These are phyloP conservation scores for Neurospora pannonica DNA, from an alignment of 495 filamentous ascomycete species.

Conservation along the genomic window DNA sequence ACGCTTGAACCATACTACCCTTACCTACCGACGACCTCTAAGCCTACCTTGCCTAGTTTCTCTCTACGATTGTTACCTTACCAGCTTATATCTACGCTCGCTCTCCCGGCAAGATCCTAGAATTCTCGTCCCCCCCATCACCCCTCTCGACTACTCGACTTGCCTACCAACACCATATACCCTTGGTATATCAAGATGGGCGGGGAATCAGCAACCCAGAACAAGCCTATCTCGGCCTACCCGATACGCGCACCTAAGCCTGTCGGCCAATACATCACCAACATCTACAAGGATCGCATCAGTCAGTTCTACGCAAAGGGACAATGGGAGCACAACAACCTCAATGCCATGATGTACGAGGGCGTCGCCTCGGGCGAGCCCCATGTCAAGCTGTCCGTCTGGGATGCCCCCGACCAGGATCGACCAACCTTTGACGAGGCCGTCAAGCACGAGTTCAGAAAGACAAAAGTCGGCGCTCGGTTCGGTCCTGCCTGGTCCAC, in stretches of 20 bases:
- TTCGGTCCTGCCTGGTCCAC: slow-evolving; percentile 97
- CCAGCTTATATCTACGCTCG: not conserved
- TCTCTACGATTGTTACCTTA: not conserved
- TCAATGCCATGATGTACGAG: slow-evolving; percentile 72
- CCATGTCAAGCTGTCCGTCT: slow-evolving; percentile 78
- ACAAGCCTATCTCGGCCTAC: slow-evolving; percentile 29
- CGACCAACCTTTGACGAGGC: slow-evolving; percentile 89
- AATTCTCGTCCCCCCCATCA: not conserved
- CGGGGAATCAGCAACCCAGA: slow-evolving; percentile 20
- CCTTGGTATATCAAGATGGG: slow-evolving; percentile 21
- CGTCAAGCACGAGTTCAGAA: slow-evolving; percentile 64
- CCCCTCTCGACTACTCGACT: not conserved
- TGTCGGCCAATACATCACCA: slow-evolving; percentile 72
- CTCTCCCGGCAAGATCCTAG: not conserved
- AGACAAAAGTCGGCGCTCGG: slow-evolving; percentile 62
- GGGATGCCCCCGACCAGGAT: slow-evolving; percentile 66
- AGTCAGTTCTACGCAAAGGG: slow-evolving; percentile 67
- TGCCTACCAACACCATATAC: not conserved
- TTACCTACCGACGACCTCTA: not conserved
- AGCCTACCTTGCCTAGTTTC: not conserved
- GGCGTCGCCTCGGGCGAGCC: slow-evolving; percentile 59
- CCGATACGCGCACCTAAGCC: slow-evolving; percentile 38
- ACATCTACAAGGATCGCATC: slow-evolving; percentile 81
- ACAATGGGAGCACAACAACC: slow-evolving; percentile 70
- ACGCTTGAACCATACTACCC: not conserved